Conservation (phyloP, 495 filamentous ascomycete species). For the Talaromyces stipitatus region DNA sequence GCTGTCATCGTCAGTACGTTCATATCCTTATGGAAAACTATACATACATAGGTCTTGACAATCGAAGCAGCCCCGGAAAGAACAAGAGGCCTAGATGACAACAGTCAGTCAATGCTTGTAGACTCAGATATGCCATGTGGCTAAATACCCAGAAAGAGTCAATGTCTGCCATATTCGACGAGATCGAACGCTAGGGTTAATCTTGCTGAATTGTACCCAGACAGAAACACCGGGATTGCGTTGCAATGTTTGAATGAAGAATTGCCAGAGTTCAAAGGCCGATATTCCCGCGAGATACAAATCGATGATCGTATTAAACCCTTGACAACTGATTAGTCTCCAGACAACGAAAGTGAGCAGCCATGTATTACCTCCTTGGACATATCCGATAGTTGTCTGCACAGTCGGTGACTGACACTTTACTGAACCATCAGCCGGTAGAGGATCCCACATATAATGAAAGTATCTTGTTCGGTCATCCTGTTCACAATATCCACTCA, state of each 20-base stretch:
- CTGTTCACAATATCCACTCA: conserved; percentile 9
- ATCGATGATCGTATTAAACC: conserved; percentile 28
- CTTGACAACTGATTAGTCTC: conserved; percentile 7
- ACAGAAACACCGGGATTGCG: conserved; percentile 17
- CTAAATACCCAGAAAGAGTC: conserved; percentile 14
- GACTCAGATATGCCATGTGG: too few species aligned
- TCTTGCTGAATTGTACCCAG: conserved; percentile 24
- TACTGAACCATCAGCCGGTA: conserved; percentile 26
- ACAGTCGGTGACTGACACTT: conserved; percentile 24
- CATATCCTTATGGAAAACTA: background rate
- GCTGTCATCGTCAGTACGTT: conserved; percentile 8
- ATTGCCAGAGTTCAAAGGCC: conserved; percentile 31
- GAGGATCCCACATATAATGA: conserved; percentile 34
- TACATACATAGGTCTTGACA: conserved; percentile 29
- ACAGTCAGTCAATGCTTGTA: background rate
- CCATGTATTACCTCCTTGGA: conserved; percentile 20
- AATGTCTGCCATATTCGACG: conserved; percentile 29
- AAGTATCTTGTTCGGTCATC: conserved; percentile 24
- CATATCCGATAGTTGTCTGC: conserved; percentile 28
- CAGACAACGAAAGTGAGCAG: background rate
- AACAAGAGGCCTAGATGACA: conserved; percentile 17
- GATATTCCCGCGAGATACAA: conserved; percentile 22
- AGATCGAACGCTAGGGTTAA: conserved; percentile 21
- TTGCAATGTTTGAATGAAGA: conserved; percentile 20
- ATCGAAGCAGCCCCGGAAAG: conserved; percentile 28